Conservation (phyloP, 1,284 basidiomycete genomes). For the Pyrrhoderma noxium region DNA sequence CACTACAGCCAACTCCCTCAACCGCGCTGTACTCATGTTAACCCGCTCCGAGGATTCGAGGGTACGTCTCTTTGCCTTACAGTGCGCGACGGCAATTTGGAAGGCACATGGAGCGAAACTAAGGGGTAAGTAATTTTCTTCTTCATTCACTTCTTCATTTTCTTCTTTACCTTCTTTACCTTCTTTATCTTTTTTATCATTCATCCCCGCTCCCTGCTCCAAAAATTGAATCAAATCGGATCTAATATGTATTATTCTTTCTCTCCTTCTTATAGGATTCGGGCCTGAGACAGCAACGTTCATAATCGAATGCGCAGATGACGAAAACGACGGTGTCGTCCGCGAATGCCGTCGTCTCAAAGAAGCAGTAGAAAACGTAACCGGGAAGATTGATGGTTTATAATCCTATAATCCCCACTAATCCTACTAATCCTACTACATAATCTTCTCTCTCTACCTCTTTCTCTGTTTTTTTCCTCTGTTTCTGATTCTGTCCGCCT, state of each 20-base stretch:
- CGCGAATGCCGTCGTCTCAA: constrained; percentile 58
- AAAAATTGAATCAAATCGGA: too few relatives aligned
- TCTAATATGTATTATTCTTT: neutral
- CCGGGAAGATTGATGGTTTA: constrained; percentile 47
- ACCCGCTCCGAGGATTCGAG: constrained; percentile 74
- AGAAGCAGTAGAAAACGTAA: constrained; percentile 58
- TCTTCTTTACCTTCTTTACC: constrained; percentile 5
- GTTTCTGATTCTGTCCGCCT: too few relatives aligned
- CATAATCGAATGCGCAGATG: constrained; percentile 74
- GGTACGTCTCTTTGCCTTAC: constrained; percentile 63
- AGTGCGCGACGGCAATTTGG: constrained; percentile 73
- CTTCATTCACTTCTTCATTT: neutral
- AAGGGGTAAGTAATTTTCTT: constrained; percentile 43
- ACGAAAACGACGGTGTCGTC: constrained; percentile 74
- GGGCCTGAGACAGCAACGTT: constrained; percentile 76
- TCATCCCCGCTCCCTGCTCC: too few relatives aligned
- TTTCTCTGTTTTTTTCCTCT: too few relatives aligned
- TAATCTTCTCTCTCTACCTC: too few relatives aligned
- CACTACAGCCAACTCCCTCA: constrained; percentile 69
- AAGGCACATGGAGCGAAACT: constrained; percentile 65
- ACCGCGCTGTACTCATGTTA: constrained; percentile 80
- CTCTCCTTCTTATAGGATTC: constrained; percentile 40
- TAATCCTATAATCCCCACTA: neutral
- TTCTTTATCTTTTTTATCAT: too few relatives aligned
- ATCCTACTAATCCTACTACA: too few relatives aligned